A percentile compares a stretch with the other conserved stretches of the same genome.
Conservation (phyloP, 2,329 filamentous ascomycete genomes). For the Arthroderma uncinatum region DNA sequence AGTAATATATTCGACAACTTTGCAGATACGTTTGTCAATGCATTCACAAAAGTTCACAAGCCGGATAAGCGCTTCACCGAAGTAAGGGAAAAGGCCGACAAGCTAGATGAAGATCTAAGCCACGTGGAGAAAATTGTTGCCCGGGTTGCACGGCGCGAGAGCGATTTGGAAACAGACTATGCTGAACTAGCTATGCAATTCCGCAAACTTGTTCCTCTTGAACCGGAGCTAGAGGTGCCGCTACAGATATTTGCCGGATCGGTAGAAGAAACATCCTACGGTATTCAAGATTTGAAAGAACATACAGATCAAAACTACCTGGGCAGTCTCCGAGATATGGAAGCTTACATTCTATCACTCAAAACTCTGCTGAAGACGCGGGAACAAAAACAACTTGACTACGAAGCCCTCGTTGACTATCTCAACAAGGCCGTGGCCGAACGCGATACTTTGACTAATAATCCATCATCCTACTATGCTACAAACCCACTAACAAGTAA, state of each 20-base stretch:
- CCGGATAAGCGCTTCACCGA: conserved; percentile 90
- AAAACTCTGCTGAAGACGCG: conserved; percentile 82
- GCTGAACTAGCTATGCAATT: conserved; percentile 87
- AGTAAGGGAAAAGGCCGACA: conserved; percentile 82
- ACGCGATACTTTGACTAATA: conserved; percentile 64
- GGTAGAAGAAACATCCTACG: conserved; percentile 69
- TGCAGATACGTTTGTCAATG: conserved; percentile 92
- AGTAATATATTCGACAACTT: conserved; percentile 83
- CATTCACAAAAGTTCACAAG: conserved; percentile 92
- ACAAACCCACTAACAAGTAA: conserved; percentile 46
- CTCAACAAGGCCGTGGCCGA: conserved; percentile 82
- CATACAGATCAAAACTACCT: conserved; percentile 94
- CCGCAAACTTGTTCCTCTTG: conserved; percentile 79
- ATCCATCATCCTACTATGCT: conserved; percentile 49
- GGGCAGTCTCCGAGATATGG: conserved; percentile 85
- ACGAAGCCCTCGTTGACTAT: conserved; percentile 90
- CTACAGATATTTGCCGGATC: conserved; percentile 78
- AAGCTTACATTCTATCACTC: conserved; percentile 78
- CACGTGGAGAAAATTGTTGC: conserved; percentile 95
- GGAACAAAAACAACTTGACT: conserved; percentile 96
- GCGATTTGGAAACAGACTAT: conserved; percentile 78
- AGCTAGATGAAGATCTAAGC: conserved; percentile 82
- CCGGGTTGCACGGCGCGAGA: conserved; percentile 74
- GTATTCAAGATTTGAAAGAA: conserved; percentile 71
- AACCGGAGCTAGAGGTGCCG: conserved; percentile 72